Evolutionary conservation across 306 rosid species (phyloP).

Genomic region (Rubus parviflorus): DNA sequence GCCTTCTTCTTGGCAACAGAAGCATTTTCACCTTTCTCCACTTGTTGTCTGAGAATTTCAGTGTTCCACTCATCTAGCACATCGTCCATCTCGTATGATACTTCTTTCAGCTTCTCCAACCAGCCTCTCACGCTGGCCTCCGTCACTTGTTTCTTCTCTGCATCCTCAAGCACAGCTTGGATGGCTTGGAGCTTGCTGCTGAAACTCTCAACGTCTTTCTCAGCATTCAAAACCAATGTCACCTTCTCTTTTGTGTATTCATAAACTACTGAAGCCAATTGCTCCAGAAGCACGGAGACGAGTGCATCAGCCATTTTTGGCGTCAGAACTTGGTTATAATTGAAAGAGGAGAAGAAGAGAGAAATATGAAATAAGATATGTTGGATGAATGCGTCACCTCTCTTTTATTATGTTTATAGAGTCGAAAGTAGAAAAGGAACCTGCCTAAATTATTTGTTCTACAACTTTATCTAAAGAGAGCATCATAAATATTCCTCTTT

Average conservation of each 20-base stretch:
- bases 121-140: conserved; percentile 5
- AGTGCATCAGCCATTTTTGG: neutral
- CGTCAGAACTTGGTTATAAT: neutral
- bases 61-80: conserved; percentile 19
- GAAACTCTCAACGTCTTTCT: conserved; percentile 17
- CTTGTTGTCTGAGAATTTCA: neutral
- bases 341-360: neutral
- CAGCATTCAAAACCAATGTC: neutral
- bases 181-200: neutral
- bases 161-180: conserved; percentile 26
- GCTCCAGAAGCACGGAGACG: neutral
- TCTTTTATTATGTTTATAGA: neutral
- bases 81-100: conserved; percentile 11
- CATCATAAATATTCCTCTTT: too few relatives aligned
- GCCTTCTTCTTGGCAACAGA: conserved; percentile 1
- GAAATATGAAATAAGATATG: neutral
- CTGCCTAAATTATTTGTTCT: neutral
- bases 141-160: conserved; percentile 11
- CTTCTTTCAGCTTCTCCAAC: conserved; percentile 23
- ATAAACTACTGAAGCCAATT: neutral
- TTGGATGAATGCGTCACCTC: neutral
- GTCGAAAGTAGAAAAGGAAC: neutral
- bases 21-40: neutral
- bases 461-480: neutral
- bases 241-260: neutral